Conservation (phyloP, 352 stramenopile genomes). For the Globisporangium ultimum region DNA sequence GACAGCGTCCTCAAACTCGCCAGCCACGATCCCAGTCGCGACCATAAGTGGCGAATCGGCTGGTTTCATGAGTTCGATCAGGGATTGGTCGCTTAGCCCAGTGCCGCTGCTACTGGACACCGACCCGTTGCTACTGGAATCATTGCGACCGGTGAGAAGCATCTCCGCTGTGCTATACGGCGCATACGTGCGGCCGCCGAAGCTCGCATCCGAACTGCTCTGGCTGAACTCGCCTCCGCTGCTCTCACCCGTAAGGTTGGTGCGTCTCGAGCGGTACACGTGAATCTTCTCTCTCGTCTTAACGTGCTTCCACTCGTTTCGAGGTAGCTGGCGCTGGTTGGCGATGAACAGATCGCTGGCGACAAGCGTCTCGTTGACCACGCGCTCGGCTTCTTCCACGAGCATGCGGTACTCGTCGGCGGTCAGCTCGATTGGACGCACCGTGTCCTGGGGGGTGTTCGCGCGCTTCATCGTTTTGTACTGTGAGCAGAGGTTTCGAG, state of each 20-base stretch:
- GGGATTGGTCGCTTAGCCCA: too few species aligned
- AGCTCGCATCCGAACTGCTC: too few species aligned
- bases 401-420: conserved; percentile 25
- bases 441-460: neutral
- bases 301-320: conserved; percentile 28
- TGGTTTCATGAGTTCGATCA: too few species aligned
- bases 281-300: conserved; percentile 34
- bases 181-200: too few species aligned
- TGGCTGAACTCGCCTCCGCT: too few species aligned
- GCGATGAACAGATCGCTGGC: conserved; percentile 33
- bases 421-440: conserved; percentile 5
- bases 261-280: conserved; percentile 35
- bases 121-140: too few species aligned
- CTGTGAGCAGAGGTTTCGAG: neutral
- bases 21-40: too few species aligned
- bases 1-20: too few species aligned
- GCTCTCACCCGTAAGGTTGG: conserved; percentile 3
- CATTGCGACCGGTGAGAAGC: too few species aligned
- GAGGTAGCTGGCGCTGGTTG: conserved; percentile 18
- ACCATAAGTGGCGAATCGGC: too few species aligned
- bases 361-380: conserved; percentile 37
- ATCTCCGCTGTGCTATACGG: too few species aligned
- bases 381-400: conserved; percentile 28
- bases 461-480: neutral
- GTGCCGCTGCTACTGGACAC: too few species aligned